Evolutionary conservation across 192 early-diverging fungal genomes (phyloP).

Genomic region (Chytriomyces sp.): DNA sequence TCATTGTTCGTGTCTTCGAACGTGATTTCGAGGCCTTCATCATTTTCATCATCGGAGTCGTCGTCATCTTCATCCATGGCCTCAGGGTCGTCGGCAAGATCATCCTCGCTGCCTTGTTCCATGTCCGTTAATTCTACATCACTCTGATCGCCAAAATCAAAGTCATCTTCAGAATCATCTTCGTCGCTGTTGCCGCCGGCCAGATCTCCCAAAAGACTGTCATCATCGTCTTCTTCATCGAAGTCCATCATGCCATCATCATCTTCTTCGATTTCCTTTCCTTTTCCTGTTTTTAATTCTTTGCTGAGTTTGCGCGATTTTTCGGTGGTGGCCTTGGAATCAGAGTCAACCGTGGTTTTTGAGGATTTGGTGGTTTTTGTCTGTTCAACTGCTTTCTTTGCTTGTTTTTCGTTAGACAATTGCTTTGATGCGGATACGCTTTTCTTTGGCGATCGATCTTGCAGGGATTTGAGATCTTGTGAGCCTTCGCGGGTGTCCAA

Average conservation of each 20-base stretch:
- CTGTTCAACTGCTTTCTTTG: neutral
- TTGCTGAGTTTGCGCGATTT: too few relatives aligned
- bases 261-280: constrained; percentile 21
- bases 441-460: constrained; percentile 1
- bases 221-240: constrained; percentile 11
- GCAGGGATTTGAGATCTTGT: constrained; percentile 14
- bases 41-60: neutral
- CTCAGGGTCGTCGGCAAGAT: constrained; percentile 19
- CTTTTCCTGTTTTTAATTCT: neutral
- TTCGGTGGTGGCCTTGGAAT: neutral
- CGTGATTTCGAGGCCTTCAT: neutral
- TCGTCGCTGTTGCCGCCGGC: constrained; percentile 14
- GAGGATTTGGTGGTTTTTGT: neutral
- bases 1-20: neutral
- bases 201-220: constrained; percentile 1
- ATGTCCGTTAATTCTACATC: constrained; percentile 3
- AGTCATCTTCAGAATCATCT: constrained; percentile 30
- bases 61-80: constrained; percentile 30
- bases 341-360: neutral
- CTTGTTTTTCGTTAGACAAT: neutral
- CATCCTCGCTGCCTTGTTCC: constrained; percentile 13
- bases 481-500: neutral
- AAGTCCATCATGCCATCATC: constrained; percentile 12
- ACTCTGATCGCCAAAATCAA: constrained; percentile 19
- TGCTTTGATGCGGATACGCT: neutral